Evolutionary conservation across 164 flowering plant genomes (phyloP), one percentile per base, ranked within the genome.

Genomic region (Amborella trichopoda): DNA sequence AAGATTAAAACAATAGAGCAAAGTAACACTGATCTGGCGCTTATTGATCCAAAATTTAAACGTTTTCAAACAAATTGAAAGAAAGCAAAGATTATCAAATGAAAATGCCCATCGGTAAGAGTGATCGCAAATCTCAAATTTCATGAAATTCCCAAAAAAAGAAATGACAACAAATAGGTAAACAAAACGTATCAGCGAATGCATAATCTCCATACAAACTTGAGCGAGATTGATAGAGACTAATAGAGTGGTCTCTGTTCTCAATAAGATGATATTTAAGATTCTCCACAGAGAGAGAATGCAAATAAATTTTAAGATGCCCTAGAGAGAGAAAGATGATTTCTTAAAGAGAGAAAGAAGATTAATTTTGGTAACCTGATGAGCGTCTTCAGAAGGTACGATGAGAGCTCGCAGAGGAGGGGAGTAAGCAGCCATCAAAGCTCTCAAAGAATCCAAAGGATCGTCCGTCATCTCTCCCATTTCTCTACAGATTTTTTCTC

Each of bases 371-470:
- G 6, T 28, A 80, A 37, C 98, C 88, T 91, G 99, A 52, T 93
- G 99, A 65, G 80, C 82, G 65, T 88, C 99, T 64, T 88, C 95
- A 24, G 96, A 84, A 4, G 99, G 99, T 23, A 93, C 83, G 23
- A 82, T 64, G 16, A 93, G 61, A 25, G 90, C 96, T 32, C 84
- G 66, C 23, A 88, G 76, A 51, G 80, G 90, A 3, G 98, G 96
- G 46, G 81, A 62, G 66, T 84, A 85, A 44, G 94, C 73, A 32
- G 86, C 76, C 99, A 91, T 87, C 18, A 88, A 61, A 64, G 89
- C 63, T 64, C 96, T 68, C 61, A 88, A 44, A 52, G 70, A 69
- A 48, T 78, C 63, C 13, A 87, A 77, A 1, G 64, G 75, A 21
- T 86, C 89, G 32, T 55, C 78, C 87, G 75, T 80, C 49, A 26